Conservation (phyloP, 1,284 basidiomycete genomes). For the Ganoderma resinaceum region DNA sequence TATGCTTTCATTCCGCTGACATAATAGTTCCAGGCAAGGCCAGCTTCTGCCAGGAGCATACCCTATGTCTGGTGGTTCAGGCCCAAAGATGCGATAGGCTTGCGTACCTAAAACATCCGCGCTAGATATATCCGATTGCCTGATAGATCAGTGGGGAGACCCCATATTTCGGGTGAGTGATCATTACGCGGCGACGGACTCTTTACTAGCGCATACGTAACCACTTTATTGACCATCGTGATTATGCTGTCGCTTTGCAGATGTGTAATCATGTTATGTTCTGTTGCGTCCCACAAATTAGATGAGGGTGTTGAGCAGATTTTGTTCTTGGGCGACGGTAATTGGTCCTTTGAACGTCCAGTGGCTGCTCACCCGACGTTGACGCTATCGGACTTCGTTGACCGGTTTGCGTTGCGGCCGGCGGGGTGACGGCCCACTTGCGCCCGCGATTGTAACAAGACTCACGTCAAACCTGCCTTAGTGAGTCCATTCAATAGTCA, state of each 20-base stretch:
- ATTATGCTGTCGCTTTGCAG: conserved; percentile 1
- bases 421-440: not conserved
- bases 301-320: not conserved
- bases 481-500: conserved; percentile 3
- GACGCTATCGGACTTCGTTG: not conserved
- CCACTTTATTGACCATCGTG: not conserved
- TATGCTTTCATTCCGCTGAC: not conserved
- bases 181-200: not conserved
- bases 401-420: not conserved
- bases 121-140: not conserved
- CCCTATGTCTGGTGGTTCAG: not conserved
- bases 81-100: not conserved
- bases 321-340: not conserved
- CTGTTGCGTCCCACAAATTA: not conserved
- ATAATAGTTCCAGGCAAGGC: not conserved
- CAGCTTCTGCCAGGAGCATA: not conserved
- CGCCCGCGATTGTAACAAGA: conserved; percentile 4
- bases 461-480: conserved; percentile 1
- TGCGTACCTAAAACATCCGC: not conserved
- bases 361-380: not conserved
- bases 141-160: not conserved
- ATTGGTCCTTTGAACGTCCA: not conserved
- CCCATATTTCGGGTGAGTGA: not conserved
- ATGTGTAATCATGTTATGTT: conserved; percentile 1
- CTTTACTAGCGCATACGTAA: not conserved